Percentiles rank a stretch among this genome's conserved stretches.
These are phyloP conservation scores for Pseudotsuga menziesii DNA, from an alignment of 75 land plant species.

Conservation along the genomic window DNA sequence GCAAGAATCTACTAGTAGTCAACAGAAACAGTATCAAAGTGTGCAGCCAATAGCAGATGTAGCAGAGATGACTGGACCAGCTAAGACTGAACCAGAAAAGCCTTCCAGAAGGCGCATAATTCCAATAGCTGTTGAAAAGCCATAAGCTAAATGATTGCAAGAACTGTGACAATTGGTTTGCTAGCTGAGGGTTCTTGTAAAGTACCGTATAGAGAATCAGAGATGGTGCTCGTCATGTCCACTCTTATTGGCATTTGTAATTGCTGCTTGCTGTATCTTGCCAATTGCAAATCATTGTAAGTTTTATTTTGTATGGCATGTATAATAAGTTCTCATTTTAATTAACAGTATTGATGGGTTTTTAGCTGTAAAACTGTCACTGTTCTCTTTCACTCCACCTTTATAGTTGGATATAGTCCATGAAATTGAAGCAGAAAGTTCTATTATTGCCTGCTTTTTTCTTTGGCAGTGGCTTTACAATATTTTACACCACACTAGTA, in stretches of 20 bases:
- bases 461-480: background rate
- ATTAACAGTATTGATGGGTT: background rate
- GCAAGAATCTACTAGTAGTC: conserved; percentile 1
- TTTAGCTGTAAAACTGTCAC: background rate
- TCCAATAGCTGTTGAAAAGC: conserved; percentile 2
- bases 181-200: background rate
- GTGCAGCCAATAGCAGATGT: background rate
- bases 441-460: background rate
- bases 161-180: background rate
- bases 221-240: background rate
- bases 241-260: background rate
- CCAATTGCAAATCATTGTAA: background rate
- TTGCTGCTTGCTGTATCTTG: background rate
- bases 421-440: background rate
- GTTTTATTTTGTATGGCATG: background rate
- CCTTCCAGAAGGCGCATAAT: conserved; percentile 6
- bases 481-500: background rate
- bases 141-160: too few species aligned
- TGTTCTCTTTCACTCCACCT: background rate
- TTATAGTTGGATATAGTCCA: background rate
- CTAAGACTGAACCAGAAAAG: background rate
- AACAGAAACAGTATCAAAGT: conserved; percentile 2
- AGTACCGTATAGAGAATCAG: too few species aligned
- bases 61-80: background rate
- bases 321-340: background rate